Evolutionary conservation across 495 filamentous ascomycete species (phyloP), one percentile per base, ranked within the genome.

Genomic region (Aspergillus bertholletiae): DNA sequence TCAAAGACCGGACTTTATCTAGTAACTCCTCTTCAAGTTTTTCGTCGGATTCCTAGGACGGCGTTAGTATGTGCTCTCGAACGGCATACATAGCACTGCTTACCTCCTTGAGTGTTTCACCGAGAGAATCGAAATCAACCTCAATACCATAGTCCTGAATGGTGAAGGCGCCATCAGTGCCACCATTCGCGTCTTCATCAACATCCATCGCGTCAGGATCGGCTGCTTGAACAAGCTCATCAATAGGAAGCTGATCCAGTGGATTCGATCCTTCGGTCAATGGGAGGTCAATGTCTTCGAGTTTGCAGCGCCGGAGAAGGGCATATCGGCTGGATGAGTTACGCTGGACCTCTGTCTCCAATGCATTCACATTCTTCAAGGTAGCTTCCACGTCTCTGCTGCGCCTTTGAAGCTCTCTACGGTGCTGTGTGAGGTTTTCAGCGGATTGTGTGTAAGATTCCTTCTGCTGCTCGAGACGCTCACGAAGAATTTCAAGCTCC

Each of bases 61-160:
- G 13, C 6, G 50, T 79, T 58, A 77, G 69, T 26, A 53, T 47
- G 26, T 28, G 7, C 32, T 13, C 34, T 7, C 8, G 26, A 15
- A 5, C 30, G 39, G 35, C 5, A n/a, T 6, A 15, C 15, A 20
- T 28, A 18, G n/a, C 17, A n/a, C 34, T 44, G 71, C 84, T 64
- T 72, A 89, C 89, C 64, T 87, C 83, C 70, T 88, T 89, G 12
- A 96, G 76, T 17, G 95, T 90, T 22, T 92, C 89, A 56, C 91
- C 89, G 3, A 99, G 81, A 46, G 84, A 82, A 47, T 89, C 84
- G 73, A 95, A 99, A 69, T 96, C 85, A 49, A 95, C 78, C 55
- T 94, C 88, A 54, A 99, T 96, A 49, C 95, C 95, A 64, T 96
- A 94, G 67, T 96, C 90, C 60, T 93, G 84, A 15, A 88, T 81